phyloP scores from a whole-genome alignment of 2,329 filamentous ascomycete genomes.

The Talaromyces sp. region DNA sequence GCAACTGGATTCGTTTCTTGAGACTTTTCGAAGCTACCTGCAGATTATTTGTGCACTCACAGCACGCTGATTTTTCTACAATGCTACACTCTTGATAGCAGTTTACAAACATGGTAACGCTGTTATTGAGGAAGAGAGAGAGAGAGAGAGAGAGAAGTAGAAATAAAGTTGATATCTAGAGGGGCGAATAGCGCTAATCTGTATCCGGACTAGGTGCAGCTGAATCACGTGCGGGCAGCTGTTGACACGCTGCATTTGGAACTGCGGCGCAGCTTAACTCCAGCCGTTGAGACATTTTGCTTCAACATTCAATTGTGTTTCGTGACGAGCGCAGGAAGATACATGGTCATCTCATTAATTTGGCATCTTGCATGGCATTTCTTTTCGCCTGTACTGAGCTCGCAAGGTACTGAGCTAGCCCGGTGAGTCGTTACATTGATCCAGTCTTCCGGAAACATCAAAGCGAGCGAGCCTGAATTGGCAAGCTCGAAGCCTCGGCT shows the following conservation, averaged over 20 bases:
- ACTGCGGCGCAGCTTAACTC: background rate
- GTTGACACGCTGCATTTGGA: background rate
- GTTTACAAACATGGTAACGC: background rate
- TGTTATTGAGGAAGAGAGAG: background rate
- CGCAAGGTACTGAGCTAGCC: background rate
- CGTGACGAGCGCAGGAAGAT: background rate
- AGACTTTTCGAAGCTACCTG: background rate
- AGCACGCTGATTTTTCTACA: too few species aligned
- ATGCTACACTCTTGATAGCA: background rate
- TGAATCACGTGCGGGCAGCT: conserved; percentile 2
- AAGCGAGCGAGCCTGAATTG: background rate
- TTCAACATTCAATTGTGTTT: background rate
- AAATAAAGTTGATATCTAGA: background rate
- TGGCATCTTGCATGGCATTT: background rate
- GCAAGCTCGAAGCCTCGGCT: background rate
- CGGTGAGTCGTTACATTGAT: background rate
- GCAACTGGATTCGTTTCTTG: background rate
- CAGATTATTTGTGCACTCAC: background rate
- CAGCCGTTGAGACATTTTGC: background rate
- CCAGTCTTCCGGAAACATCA: background rate
- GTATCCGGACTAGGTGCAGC: background rate
- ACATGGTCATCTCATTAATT: background rate
- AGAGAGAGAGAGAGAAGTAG: background rate
- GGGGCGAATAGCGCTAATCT: background rate
- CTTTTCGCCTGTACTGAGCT: background rate